Evolutionary conservation across 2,329 filamentous ascomycete genomes (phyloP).

Genomic region (Parastagonospora nodorum): DNA sequence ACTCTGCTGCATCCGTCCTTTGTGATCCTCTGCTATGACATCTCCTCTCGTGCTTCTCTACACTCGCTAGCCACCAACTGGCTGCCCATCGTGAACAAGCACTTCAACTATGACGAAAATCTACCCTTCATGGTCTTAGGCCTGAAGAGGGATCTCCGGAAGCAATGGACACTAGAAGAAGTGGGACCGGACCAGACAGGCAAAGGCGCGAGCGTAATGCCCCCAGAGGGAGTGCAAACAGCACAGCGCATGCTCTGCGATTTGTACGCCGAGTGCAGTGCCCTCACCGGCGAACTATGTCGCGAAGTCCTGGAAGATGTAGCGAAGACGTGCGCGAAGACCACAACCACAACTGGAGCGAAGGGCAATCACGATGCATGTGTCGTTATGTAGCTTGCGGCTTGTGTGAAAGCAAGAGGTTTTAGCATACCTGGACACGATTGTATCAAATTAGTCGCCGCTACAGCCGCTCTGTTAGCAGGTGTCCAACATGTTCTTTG

Average conservation of each 20-base stretch:
- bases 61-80: slow-evolving; percentile 52
- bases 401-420: neutral
- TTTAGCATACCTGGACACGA: too few relatives aligned
- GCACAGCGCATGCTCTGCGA: slow-evolving; percentile 66
- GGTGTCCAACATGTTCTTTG: too few relatives aligned
- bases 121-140: slow-evolving; percentile 65
- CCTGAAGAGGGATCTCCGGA: slow-evolving; percentile 62
- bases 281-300: slow-evolving; percentile 64
- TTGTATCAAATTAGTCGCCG: too few relatives aligned
- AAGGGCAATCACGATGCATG: slow-evolving; percentile 48
- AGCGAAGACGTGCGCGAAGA: slow-evolving; percentile 62
- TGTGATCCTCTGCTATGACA: slow-evolving; percentile 64
- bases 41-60: slow-evolving; percentile 59
- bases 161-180: slow-evolving; percentile 47
- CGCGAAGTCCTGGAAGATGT: slow-evolving; percentile 65
- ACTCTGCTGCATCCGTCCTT: slow-evolving; percentile 59
- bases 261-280: slow-evolving; percentile 67
- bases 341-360: slow-evolving; percentile 60
- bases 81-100: slow-evolving; percentile 52
- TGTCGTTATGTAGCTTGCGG: slow-evolving; percentile 8
- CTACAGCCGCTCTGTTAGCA: too few relatives aligned
- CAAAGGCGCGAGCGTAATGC: slow-evolving; percentile 53
- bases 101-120: slow-evolving; percentile 59
- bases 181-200: slow-evolving; percentile 42
- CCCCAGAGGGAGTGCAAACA: slow-evolving; percentile 54